Evolutionary conservation across 2,329 filamentous ascomycete genomes (phyloP).

Genomic region (Metarhizium humberi): DNA sequence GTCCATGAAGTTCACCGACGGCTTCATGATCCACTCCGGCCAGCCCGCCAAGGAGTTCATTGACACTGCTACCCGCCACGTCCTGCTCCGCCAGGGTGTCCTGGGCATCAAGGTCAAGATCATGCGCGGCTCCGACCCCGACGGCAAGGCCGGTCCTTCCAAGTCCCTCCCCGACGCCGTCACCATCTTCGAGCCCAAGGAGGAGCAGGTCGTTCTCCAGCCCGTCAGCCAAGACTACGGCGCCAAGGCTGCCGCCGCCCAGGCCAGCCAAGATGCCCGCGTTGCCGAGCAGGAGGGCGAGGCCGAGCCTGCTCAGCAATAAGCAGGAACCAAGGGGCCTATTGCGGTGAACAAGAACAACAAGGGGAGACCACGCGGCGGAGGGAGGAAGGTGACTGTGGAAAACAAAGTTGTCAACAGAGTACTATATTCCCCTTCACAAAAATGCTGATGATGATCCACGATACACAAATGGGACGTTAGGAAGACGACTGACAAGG

Average conservation of each 20-base stretch:
- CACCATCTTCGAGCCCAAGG: constrained; percentile 99
- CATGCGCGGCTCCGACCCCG: constrained; percentile 98
- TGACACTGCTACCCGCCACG: constrained; percentile 96
- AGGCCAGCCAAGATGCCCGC: constrained; percentile 53
- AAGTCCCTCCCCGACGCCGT: constrained; percentile 97
- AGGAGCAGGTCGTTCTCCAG: constrained; percentile 91
- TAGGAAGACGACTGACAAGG: not conserved
- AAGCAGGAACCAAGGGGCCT: constrained; percentile 17
- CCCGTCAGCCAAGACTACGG: constrained; percentile 98
- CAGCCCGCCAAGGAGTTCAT: constrained; percentile 99
- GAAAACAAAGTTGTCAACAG: not conserved
- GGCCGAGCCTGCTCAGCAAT: constrained; percentile 36
- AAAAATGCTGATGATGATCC: not conserved
- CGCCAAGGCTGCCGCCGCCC: constrained; percentile 72
- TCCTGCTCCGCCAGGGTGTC: constrained; percentile 98
- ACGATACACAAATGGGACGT: not conserved
- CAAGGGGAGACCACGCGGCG: constrained; percentile 1
- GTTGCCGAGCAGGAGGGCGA: constrained; percentile 49
- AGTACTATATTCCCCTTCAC: not conserved
- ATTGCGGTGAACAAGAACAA: constrained; percentile 8
- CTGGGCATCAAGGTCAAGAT: constrained; percentile 99
- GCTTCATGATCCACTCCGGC: constrained; percentile 99
- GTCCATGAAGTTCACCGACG: constrained; percentile 99
- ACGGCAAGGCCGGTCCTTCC: constrained; percentile 96
- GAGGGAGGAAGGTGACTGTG: not conserved